Base-by-base conservation (phyloP, 2,329 filamentous ascomycete genomes). In the Trichoderma gracile region DNA sequence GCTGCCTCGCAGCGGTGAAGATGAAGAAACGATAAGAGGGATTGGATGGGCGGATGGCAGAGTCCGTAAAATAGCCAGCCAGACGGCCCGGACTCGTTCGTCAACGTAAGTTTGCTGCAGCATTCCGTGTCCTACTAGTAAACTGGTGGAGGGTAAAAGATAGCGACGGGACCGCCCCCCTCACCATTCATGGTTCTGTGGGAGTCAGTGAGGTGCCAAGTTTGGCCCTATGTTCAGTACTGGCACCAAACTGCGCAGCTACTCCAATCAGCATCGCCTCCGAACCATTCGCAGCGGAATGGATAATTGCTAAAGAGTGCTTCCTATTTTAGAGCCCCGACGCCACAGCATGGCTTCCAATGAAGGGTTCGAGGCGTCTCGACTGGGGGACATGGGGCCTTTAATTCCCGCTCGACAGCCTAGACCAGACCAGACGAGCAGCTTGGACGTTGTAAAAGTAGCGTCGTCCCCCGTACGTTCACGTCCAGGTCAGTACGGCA, bases 111-210 rank as follows among this genome's bases (percentile, higher is more conserved):
- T 38, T 38, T 62, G 58, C 47, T 62, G 58, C 58, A 38, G 58
- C 58, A 46, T 62, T 62, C 58, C 58, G 58, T 23, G 58, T 38
- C 45, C 33, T 2, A 33, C 58, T 61, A 61, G 14, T 61, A 61
- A 38, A 45, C 14, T 45, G 46, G 27, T 61, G 58, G 58, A 54
- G 38, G 49, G 58, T 25, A 46, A 54, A 54, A 61, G 49, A 61
- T 27, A 53, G 49, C 47, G 47, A 38, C 58, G 58, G 49, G 38
- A 49, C 58, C 40, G 45, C 40, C 58, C 49, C 49, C 58, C 38
- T 38, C 30, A 7, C n/a, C 10, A 14, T 38, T 30, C 30, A 30
- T 30, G 30, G 7, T 49, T 43, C 19, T 25, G 14, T 38, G 10
- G 33, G 40, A 27, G 49, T 27, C 27, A 52, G 49, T 52, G 49